phyloP scores from a whole-genome alignment of 106 monocot genomes.

The Hemerocallis citrina region DNA sequence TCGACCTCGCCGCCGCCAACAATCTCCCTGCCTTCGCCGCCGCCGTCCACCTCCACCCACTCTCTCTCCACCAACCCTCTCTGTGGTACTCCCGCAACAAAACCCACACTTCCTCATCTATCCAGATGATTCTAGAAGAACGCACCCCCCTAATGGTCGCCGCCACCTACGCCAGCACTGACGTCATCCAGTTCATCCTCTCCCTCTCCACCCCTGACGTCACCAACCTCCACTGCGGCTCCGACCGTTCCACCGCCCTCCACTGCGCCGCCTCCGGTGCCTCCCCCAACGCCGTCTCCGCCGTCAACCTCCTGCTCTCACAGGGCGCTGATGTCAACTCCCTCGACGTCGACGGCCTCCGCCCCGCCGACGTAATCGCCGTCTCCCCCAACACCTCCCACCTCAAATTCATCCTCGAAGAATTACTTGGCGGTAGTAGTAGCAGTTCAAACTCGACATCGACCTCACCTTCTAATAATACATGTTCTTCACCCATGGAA shows the following conservation, averaged over 20 bases:
- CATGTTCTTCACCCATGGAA: too few species aligned
- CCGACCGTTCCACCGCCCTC: conserved; percentile 45
- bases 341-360: conserved; percentile 24
- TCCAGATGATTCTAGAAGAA: conserved; percentile 32
- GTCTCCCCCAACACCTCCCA: conserved; percentile 1
- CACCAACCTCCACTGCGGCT: conserved; percentile 35
- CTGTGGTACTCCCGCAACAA: conserved; percentile 49
- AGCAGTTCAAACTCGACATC: conserved; percentile 9
- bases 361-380: conserved; percentile 20
- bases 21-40: conserved; percentile 28
- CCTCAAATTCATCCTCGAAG: conserved; percentile 9
- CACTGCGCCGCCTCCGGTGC: conserved; percentile 70
- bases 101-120: background rate
- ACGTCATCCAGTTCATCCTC: conserved; percentile 33
- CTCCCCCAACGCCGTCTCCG: conserved; percentile 23
- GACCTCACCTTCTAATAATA: too few species aligned
- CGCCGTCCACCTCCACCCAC: conserved; percentile 10
- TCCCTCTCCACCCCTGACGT: conserved; percentile 18
- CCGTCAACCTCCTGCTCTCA: conserved; percentile 34
- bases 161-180: conserved; percentile 56
- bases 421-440: conserved; percentile 14
- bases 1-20: conserved; percentile 55
- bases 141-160: conserved; percentile 70
- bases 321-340: conserved; percentile 24
- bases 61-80: conserved; percentile 30